phyloP scores from a whole-genome alignment of 805 yeast species.

The Millerago galiae region DNA sequence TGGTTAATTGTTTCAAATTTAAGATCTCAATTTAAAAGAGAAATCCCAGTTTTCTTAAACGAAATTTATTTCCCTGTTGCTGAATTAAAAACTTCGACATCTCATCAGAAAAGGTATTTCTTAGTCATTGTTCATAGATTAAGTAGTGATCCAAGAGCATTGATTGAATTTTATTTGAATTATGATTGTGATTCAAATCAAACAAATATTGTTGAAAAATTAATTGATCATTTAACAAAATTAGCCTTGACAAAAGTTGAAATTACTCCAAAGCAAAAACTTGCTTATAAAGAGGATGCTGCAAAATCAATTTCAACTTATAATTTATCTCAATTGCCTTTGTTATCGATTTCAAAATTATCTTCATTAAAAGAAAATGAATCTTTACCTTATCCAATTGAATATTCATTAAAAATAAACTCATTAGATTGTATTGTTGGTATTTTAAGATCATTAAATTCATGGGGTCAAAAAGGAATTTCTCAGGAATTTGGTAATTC shows the following conservation, averaged over 20 bases:
- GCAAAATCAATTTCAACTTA: conserved; percentile 64
- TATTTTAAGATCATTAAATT: conserved; percentile 68
- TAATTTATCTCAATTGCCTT: conserved; percentile 66
- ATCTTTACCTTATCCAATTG: conserved; percentile 54
- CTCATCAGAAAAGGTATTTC: conserved; percentile 88
- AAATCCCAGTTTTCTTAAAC: conserved; percentile 86
- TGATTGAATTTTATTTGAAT: conserved; percentile 88
- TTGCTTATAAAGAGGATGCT: conserved; percentile 43
- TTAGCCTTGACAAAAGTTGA: conserved; percentile 66
- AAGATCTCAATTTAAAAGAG: conserved; percentile 83
- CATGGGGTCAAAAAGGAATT: conserved; percentile 77
- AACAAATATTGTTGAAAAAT: conserved; percentile 80
- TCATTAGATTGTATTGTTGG: conserved; percentile 78
- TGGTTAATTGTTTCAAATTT: conserved; percentile 82
- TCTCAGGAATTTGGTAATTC: conserved; percentile 21
- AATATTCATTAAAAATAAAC: conserved; percentile 76
- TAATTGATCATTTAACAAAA: conserved; percentile 67
- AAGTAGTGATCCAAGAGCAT: conserved; percentile 81
- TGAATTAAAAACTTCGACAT: conserved; percentile 84
- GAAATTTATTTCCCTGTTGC: conserved; percentile 93
- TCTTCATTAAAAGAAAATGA: conserved; percentile 52
- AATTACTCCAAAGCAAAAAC: conserved; percentile 61
- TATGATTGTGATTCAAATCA: conserved; percentile 84
- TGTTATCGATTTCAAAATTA: conserved; percentile 64
- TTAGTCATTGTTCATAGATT: conserved; percentile 74